phyloP scores from a whole-genome alignment of 2,329 filamentous ascomycete genomes.

The Hawksworthiomyces lignivorus region DNA sequence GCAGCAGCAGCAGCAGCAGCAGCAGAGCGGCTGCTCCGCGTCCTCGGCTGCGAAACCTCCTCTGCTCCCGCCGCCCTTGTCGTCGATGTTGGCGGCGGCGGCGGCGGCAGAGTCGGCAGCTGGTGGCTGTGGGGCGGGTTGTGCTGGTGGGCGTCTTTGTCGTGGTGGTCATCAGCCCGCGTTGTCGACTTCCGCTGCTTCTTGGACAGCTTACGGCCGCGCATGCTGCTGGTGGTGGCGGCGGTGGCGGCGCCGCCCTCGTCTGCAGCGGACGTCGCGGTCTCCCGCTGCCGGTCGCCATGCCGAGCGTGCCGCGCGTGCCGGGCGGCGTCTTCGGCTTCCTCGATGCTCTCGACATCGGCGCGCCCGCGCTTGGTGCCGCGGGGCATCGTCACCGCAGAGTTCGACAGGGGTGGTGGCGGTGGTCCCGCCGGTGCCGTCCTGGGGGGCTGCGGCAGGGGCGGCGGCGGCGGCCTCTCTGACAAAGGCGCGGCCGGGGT shows the following conservation, averaged over 20 bases:
- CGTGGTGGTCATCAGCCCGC: background rate
- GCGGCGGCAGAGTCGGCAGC: too few relatives aligned
- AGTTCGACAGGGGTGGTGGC: slow-evolving; percentile 1
- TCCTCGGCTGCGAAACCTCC: too few relatives aligned
- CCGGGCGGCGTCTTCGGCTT: background rate
- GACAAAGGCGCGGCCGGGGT: too few relatives aligned
- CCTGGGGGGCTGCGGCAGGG: slow-evolving; percentile 27
- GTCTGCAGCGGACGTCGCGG: too few relatives aligned
- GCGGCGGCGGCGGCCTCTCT: slow-evolving; percentile 11
- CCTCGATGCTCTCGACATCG: slow-evolving; percentile 15
- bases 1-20: background rate
- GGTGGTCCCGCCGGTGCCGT: too few relatives aligned
- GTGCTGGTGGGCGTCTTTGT: background rate
- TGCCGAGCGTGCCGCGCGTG: too few relatives aligned
- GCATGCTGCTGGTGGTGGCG: background rate
- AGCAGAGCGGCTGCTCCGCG: too few relatives aligned
- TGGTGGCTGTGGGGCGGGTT: too few relatives aligned
- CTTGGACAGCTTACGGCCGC: slow-evolving; percentile 34
- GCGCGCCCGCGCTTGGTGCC: slow-evolving; percentile 44
- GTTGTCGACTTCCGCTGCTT: slow-evolving; percentile 46
- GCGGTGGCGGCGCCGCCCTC: too few relatives aligned
- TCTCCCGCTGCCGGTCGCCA: too few relatives aligned
- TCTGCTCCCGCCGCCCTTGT: too few relatives aligned
- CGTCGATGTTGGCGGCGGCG: too few relatives aligned
- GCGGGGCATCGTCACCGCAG: background rate